A percentile compares a stretch with the other conserved stretches of the same genome.
Conservation (phyloP, 2,329 filamentous ascomycete species). For the Fusarium caatingaense region DNA sequence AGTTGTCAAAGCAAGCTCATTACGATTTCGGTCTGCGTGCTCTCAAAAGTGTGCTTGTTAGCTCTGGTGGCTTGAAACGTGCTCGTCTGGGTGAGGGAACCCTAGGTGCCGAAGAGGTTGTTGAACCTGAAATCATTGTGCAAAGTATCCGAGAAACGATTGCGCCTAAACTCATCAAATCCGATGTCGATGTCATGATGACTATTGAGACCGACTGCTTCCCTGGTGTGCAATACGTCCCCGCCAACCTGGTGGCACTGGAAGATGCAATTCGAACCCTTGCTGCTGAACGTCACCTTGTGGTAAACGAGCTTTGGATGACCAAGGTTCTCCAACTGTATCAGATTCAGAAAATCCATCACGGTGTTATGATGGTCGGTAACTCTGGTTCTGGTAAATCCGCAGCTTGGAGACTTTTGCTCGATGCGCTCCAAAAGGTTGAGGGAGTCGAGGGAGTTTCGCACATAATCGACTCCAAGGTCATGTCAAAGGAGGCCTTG, state of each 20-base stretch:
- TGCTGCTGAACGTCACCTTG: constrained; percentile 85
- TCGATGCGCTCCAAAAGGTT: constrained; percentile 90
- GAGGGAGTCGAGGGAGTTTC: constrained; percentile 94
- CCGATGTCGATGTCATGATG: constrained; percentile 89
- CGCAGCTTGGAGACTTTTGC: constrained; percentile 89
- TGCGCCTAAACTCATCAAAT: constrained; percentile 93
- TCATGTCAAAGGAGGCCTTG: constrained; percentile 98
- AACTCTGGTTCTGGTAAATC: constrained; percentile 98
- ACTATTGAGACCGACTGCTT: constrained; percentile 87
- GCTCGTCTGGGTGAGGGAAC: constrained; percentile 73
- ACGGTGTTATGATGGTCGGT: constrained; percentile 99
- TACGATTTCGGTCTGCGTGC: constrained; percentile 99
- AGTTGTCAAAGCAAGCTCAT: constrained; percentile 94
- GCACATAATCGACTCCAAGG: constrained; percentile 98
- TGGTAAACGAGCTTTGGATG: constrained; percentile 95
- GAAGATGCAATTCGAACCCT: constrained; percentile 84
- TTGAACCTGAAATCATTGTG: constrained; percentile 97
- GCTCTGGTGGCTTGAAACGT: constrained; percentile 95
- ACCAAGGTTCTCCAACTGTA: constrained; percentile 97
- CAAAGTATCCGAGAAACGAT: constrained; percentile 99
- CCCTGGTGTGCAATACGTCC: constrained; percentile 91
- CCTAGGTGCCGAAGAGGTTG: constrained; percentile 74
- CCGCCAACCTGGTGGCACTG: constrained; percentile 84
- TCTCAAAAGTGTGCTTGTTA: constrained; percentile 97
- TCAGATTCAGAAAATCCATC: constrained; percentile 97